Conservation (phyloP, 768 basidiomycete genomes). For the Thelephora aurantiotincta region DNA sequence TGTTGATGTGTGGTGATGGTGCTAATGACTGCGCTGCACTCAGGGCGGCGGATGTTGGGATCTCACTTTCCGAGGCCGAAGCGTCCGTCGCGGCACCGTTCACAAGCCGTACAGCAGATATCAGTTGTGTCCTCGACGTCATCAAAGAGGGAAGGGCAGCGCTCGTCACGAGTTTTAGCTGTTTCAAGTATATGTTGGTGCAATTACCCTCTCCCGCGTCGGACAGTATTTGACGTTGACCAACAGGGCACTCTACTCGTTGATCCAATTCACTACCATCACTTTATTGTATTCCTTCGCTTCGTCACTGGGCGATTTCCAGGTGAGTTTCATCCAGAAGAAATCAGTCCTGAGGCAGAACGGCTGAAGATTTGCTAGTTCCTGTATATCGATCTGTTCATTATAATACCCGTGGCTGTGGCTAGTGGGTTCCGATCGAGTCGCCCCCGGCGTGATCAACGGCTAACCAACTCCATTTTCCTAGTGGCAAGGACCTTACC, state of each 20-base stretch:
- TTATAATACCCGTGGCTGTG: slow-evolving; percentile 94
- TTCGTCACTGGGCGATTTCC: slow-evolving; percentile 90
- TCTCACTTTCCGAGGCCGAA: slow-evolving; percentile 94
- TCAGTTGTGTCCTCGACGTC: slow-evolving; percentile 90
- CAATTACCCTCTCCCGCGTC: neutral
- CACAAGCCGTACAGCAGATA: slow-evolving; percentile 86
- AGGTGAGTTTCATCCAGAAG: slow-evolving; percentile 36
- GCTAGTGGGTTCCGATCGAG: slow-evolving; percentile 52
- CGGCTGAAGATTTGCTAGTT: slow-evolving; percentile 36
- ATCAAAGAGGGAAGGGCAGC: slow-evolving; percentile 95
- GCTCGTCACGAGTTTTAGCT: slow-evolving; percentile 94
- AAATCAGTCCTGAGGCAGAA: slow-evolving; percentile 1
- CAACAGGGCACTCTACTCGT: slow-evolving; percentile 87
- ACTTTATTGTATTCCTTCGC: slow-evolving; percentile 94
- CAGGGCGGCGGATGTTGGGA: slow-evolving; percentile 95
- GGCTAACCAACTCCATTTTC: slow-evolving; percentile 5
- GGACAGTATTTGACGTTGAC: slow-evolving; percentile 6
- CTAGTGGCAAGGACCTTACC: slow-evolving; percentile 93
- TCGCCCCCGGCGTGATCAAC: neutral
- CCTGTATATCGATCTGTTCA: slow-evolving; percentile 93
- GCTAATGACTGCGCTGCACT: slow-evolving; percentile 98
- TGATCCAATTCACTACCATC: slow-evolving; percentile 98
- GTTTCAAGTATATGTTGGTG: slow-evolving; percentile 98
- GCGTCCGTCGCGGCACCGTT: slow-evolving; percentile 98
- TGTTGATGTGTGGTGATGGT: slow-evolving; percentile 97